Percentiles rank a stretch among this genome's conserved stretches.
Evolutionary conservation across 495 filamentous ascomycete species (phyloP).

Genomic region (Oleoguttula mirabilis): DNA sequence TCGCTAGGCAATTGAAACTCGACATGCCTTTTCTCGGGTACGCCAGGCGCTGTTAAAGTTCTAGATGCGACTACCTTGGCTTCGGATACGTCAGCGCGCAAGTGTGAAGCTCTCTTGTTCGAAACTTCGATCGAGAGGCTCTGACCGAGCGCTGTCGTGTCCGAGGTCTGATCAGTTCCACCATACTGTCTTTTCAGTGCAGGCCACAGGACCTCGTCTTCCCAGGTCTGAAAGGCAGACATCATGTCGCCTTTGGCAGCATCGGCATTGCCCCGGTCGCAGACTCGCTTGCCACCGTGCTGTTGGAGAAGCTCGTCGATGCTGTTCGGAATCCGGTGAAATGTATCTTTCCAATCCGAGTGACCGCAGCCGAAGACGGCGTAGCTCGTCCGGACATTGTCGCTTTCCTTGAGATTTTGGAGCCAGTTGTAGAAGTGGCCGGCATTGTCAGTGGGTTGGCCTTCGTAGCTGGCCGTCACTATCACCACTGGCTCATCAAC

Average conservation of each 20-base stretch:
- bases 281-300: constrained; percentile 12
- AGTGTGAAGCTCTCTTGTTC: constrained; percentile 1
- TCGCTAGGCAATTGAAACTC: constrained; percentile 53
- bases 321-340: constrained; percentile 57
- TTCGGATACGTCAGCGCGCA: constrained; percentile 8
- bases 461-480: constrained; percentile 62
- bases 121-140: constrained; percentile 4
- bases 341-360: constrained; percentile 57
- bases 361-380: constrained; percentile 56
- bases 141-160: constrained; percentile 1
- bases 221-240: constrained; percentile 17
- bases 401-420: constrained; percentile 36
- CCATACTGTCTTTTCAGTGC: constrained; percentile 8
- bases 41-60: constrained; percentile 41
- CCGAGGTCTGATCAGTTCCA: constrained; percentile 1
- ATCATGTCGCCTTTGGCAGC: constrained; percentile 18
- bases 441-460: constrained; percentile 64
- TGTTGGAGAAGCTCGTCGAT: constrained; percentile 35
- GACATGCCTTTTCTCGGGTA: constrained; percentile 50
- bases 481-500: constrained; percentile 51
- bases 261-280: constrained; percentile 10
- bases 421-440: constrained; percentile 58
- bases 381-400: constrained; percentile 43
- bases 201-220: constrained; percentile 18
- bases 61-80: constrained; percentile 6